Conservation (phyloP, 257 asterid species). For the Agastache rugosa region DNA sequence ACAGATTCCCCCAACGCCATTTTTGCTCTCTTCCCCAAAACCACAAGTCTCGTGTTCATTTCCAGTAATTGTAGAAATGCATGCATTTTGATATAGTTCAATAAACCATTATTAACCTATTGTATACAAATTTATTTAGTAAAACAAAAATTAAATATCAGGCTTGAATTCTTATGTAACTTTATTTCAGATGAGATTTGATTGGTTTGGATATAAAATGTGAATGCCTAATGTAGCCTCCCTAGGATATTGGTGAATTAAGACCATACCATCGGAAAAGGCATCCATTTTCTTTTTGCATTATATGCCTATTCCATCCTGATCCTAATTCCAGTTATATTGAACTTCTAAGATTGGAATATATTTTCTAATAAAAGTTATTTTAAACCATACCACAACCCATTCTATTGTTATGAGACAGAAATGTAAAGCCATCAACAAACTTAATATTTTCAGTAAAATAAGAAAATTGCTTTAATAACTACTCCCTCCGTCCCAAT, state of each 20-base stretch:
- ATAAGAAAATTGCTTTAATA: neutral
- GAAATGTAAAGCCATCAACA: neutral
- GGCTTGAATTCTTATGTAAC: neutral
- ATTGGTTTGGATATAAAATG: neutral
- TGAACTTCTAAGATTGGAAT: neutral
- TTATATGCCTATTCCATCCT: neutral
- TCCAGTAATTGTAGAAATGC: slow-evolving; percentile 32
- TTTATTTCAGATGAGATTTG: neutral
- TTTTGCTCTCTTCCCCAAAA: slow-evolving; percentile 33
- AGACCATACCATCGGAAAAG: slow-evolving; percentile 42
- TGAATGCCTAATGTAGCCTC: neutral
- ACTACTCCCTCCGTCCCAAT: no score
- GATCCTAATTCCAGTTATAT: neutral
- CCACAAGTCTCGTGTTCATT: slow-evolving; percentile 28
- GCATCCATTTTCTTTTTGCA: slow-evolving; percentile 18
- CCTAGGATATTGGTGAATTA: slow-evolving; percentile 47
- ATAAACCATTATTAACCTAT: slow-evolving; percentile 1
- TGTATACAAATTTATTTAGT: neutral
- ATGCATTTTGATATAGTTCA: neutral
- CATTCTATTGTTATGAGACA: neutral
- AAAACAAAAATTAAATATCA: neutral
- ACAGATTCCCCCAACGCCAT: slow-evolving; percentile 64
- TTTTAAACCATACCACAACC: neutral
- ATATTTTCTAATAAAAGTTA: neutral
- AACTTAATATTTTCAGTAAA: neutral